Percentiles rank a stretch among this genome's conserved stretches.
phyloP scores from a whole-genome alignment of 176 grass and related monocot genomes.

The Guadua angustifolia region DNA sequence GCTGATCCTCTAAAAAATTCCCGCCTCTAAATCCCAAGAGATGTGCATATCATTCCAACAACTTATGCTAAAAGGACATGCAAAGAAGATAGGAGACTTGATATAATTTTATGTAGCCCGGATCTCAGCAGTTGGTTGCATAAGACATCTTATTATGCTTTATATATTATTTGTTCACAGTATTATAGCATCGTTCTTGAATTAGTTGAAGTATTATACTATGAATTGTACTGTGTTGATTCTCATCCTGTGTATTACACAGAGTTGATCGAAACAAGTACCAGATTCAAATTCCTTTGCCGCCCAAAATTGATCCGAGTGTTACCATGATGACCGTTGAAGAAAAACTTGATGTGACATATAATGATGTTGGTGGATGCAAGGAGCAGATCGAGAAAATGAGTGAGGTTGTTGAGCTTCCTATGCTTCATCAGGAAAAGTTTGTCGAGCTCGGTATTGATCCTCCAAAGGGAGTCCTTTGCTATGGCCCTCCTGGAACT shows the following conservation, averaged over 20 bases:
- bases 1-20: no score
- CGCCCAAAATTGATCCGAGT: conserved; percentile 78
- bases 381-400: conserved; percentile 86
- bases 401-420: conserved; percentile 77
- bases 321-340: conserved; percentile 93
- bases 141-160: not conserved
- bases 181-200: not conserved
- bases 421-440: conserved; percentile 87
- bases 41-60: no score
- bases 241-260: conserved; percentile 39
- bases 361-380: conserved; percentile 81
- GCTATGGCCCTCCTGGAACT: conserved; percentile 77
- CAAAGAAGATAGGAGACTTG: not conserved
- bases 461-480: conserved; percentile 74
- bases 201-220: conserved; percentile 15
- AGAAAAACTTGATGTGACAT: conserved; percentile 82
- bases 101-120: not conserved
- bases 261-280: conserved; percentile 84
- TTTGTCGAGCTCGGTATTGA: conserved; percentile 76
- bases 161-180: not conserved
- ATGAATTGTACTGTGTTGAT: not conserved
- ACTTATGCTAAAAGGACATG: no score
- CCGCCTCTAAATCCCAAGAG: no score
- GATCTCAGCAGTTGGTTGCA: not conserved
- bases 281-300: conserved; percentile 78